Conservation (phyloP, 108 stramenopile genomes). For the Cyclotella kingstonii region DNA sequence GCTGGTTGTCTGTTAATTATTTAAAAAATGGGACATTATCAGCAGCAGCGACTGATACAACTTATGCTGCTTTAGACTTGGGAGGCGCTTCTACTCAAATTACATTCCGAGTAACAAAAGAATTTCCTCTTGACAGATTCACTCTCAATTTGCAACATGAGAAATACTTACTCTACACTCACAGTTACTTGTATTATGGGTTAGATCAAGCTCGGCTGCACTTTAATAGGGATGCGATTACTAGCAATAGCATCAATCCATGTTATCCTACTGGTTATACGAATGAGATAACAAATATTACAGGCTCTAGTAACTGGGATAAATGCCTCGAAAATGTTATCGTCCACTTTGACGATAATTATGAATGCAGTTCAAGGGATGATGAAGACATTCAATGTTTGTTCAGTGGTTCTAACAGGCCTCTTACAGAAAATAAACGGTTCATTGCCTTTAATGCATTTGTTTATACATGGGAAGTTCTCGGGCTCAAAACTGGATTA, state of each 20-base stretch:
- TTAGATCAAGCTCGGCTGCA: slow-evolving; percentile 66
- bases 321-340: slow-evolving; percentile 44
- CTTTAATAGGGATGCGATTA: slow-evolving; percentile 36
- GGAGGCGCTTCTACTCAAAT: slow-evolving; percentile 93
- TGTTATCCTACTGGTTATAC: slow-evolving; percentile 47
- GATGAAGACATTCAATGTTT: slow-evolving; percentile 46
- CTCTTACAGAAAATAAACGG: slow-evolving; percentile 31
- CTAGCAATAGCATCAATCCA: slow-evolving; percentile 42
- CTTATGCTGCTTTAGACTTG: slow-evolving; percentile 88
- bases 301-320: slow-evolving; percentile 29
- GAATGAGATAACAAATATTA: slow-evolving; percentile 26
- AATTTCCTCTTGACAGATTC: slow-evolving; percentile 75
- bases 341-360: slow-evolving; percentile 50
- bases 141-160: slow-evolving; percentile 84
- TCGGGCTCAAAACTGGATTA: slow-evolving; percentile 52
- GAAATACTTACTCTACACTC: slow-evolving; percentile 88
- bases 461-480: slow-evolving; percentile 58
- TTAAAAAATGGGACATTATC: slow-evolving; percentile 58
- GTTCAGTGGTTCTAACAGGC: slow-evolving; percentile 55
- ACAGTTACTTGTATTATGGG: slow-evolving; percentile 90
- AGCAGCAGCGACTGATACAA: slow-evolving; percentile 47
- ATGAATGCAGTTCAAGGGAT: slow-evolving; percentile 3
- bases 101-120: slow-evolving; percentile 61
- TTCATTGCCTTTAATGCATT: slow-evolving; percentile 67
- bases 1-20: slow-evolving; percentile 32